These are phyloP conservation scores for Mycena sp. DNA, from an alignment of 1,284 basidiomycete species.

Conservation along the genomic window DNA sequence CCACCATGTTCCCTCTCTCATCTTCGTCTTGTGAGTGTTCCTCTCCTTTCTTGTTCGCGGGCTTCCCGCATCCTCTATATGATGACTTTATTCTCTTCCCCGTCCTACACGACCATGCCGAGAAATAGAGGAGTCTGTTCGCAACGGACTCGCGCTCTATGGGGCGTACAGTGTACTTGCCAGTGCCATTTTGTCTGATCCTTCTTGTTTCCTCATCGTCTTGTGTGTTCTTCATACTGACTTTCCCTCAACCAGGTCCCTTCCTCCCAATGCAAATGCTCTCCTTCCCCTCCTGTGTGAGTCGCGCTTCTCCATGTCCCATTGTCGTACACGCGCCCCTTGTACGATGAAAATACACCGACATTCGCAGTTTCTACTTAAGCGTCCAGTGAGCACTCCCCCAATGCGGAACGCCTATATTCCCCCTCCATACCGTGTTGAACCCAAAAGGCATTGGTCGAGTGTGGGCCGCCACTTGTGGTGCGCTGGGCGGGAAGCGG, in stretches of 20 bases:
- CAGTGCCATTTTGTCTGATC: constrained; percentile 85
- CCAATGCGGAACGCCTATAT: constrained; percentile 70
- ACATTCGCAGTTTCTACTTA: constrained; percentile 85
- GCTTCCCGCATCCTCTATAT: constrained; percentile 35
- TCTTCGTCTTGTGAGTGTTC: constrained; percentile 13
- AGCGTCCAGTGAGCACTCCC: constrained; percentile 79
- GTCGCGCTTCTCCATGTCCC: background rate
- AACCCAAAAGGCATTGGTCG: constrained; percentile 68
- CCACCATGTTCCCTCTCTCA: background rate
- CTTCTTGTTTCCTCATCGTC: constrained; percentile 27
- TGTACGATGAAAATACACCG: constrained; percentile 67
- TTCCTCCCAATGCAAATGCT: background rate
- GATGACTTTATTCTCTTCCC: constrained; percentile 88
- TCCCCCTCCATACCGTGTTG: constrained; percentile 56
- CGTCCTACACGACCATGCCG: constrained; percentile 83
- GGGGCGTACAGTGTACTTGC: constrained; percentile 79
- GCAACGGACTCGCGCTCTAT: constrained; percentile 72
- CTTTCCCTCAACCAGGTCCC: background rate
- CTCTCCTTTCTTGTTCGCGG: constrained; percentile 20
- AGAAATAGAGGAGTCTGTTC: constrained; percentile 79
- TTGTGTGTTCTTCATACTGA: constrained; percentile 1
- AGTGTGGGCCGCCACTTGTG: constrained; percentile 66
- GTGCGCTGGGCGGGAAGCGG: constrained; percentile 74
- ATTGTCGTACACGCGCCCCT: constrained; percentile 35
- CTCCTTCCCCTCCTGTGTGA: background rate